A percentile compares a stretch with the other conserved stretches of the same genome.
These are phyloP conservation scores for Bisporella sp. DNA, from an alignment of 2,329 filamentous ascomycete species.

Conservation along the genomic window DNA sequence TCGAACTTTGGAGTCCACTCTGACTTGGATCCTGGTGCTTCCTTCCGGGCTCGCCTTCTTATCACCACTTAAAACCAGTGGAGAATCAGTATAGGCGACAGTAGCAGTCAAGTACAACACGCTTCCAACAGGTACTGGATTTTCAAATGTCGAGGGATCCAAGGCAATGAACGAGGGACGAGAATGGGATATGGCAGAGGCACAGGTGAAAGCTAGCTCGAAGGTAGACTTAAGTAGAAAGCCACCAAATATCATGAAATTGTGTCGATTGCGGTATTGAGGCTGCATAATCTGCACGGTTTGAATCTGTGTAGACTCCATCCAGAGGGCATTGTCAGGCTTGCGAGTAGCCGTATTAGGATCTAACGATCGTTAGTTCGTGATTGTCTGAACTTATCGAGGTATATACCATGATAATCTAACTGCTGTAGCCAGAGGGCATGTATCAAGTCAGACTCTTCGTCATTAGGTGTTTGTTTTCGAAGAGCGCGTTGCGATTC, in stretches of 20 bases:
- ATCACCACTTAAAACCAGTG: constrained; percentile 29
- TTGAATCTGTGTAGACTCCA: constrained; percentile 55
- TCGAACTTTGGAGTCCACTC: constrained; percentile 61
- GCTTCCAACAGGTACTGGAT: constrained; percentile 64
- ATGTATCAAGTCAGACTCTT: constrained; percentile 64
- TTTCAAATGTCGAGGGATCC: constrained; percentile 64
- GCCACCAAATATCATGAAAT: constrained; percentile 71
- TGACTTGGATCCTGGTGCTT: constrained; percentile 57
- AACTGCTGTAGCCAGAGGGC: constrained; percentile 62
- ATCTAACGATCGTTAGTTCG: constrained; percentile 27
- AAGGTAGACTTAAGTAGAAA: constrained; percentile 66
- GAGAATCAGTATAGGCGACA: constrained; percentile 60
- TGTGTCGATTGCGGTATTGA: constrained; percentile 60
- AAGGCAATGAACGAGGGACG: constrained; percentile 63
- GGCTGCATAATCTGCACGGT: constrained; percentile 71
- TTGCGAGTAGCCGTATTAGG: constrained; percentile 46
- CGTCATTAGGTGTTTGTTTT: constrained; percentile 59
- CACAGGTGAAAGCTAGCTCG: constrained; percentile 66
- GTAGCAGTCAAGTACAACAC: constrained; percentile 63
- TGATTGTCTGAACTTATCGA: not conserved
- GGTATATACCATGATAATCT: constrained; percentile 40
- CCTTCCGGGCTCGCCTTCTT: constrained; percentile 29
- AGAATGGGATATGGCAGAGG: constrained; percentile 58
- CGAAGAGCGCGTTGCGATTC: constrained; percentile 51
- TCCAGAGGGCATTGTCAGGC: constrained; percentile 51